Base-by-base conservation (phyloP, 2,329 filamentous ascomycete species). In the Trichothecium sympodiale region DNA sequence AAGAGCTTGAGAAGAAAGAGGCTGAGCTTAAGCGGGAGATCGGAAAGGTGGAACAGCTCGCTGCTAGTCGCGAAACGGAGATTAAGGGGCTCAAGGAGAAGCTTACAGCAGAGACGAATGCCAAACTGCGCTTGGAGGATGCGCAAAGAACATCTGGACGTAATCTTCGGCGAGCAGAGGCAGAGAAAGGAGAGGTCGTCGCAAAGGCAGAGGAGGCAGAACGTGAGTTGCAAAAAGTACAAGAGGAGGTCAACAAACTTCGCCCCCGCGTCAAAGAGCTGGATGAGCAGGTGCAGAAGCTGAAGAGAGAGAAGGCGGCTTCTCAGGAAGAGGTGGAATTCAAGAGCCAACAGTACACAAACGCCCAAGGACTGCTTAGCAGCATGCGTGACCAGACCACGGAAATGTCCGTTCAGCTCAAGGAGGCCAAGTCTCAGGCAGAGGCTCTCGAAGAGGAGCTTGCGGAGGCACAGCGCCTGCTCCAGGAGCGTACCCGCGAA, bases 381-480 rank as follows among this genome's bases (percentile, higher is more conserved):
- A 94, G 84, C 53, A 91, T 96, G 85, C 83, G 88, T 41, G 87
- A 95, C 48, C 87, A 96, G 61, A 82, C 81, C 1, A 74, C 83
- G 2, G 91, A 98, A 61, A 73, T 96, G 50, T 79, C 80, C 5
- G 82, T 85, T 45, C 91, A 95, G 60, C 81, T 95, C 59, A 94
- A 91, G 57, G 91, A 98, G 59, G 77, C 83, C 1, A 78, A 83
- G 41, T 76, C 80, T 34, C 80, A 86, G 45, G 82, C 80, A 28
- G 88, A 95, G 50, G 83, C 80, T 39, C 65, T 96, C 1, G 89
- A 95, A 51, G 91, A 98, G 59, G 91, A 98, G 56, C 69, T 96
- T 1, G 76, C 77, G 1, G 91, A 98, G 57, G 81, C 87, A 3
- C 87, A 94, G 53, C 76, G 85, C 39, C 72, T 95, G 41, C 71